A percentile compares a stretch with the other conserved stretches of the same genome.
phyloP scores from a whole-genome alignment of 2,329 filamentous ascomycete genomes.

The Delphinella strobiligena region DNA sequence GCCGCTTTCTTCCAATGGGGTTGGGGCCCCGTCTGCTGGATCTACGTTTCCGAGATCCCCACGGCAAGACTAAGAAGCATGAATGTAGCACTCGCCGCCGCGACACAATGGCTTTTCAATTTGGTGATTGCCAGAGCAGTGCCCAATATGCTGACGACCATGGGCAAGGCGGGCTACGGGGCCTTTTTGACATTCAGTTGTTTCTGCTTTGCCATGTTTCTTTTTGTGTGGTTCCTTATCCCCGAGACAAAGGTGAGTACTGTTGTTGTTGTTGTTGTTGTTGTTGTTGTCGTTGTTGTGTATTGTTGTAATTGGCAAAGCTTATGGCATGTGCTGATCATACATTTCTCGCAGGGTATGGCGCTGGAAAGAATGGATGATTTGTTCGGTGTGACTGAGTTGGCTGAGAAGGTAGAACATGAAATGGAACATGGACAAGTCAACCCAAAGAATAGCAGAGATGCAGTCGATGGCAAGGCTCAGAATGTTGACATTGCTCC shows the following conservation, averaged over 20 bases:
- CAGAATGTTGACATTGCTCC: not conserved
- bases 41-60: constrained; percentile 59
- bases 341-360: constrained; percentile 50
- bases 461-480: not conserved
- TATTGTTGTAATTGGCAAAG: constrained; percentile 46
- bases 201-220: constrained; percentile 53
- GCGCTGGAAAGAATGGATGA: constrained; percentile 19
- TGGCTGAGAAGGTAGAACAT: constrained; percentile 10
- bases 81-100: constrained; percentile 57
- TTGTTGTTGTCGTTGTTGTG: constrained; percentile 55
- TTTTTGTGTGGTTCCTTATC: constrained; percentile 55
- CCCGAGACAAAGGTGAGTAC: constrained; percentile 52
- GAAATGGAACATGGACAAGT: constrained; percentile 1
- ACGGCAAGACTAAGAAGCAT: constrained; percentile 52
- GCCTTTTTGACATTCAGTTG: constrained; percentile 58
- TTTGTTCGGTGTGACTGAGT: constrained; percentile 16
- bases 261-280: constrained; percentile 36
- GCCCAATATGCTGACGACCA: constrained; percentile 52
- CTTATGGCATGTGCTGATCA: constrained; percentile 22
- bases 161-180: constrained; percentile 38
- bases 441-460: too few species aligned
- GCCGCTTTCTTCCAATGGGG: constrained; percentile 50
- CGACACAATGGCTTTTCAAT: constrained; percentile 57
- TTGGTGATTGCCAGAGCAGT: constrained; percentile 58
- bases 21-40: constrained; percentile 43